A percentile compares a stretch with the other conserved stretches of the same genome.
Conservation (phyloP, 139 green algal genomes). For the Tetratostichococcus sp. region DNA sequence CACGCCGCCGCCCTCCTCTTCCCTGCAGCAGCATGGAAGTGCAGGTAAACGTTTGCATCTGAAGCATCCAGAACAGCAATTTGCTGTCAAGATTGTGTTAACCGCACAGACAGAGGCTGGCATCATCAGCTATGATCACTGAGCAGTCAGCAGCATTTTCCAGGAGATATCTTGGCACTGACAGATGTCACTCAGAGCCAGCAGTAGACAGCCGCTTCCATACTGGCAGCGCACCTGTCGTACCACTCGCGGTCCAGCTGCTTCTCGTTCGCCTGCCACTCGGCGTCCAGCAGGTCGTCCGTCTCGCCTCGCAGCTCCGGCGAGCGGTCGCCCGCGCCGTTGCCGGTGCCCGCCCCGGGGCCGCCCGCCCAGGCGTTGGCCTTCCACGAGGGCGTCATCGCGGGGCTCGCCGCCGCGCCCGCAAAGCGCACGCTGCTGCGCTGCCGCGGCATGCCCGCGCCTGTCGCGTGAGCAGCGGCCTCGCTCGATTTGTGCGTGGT, state of each 20-base stretch:
- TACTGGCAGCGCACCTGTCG: not conserved
- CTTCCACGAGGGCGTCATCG: slow-evolving; percentile 66
- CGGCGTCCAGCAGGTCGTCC: slow-evolving; percentile 28
- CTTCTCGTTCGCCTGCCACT: slow-evolving; percentile 71
- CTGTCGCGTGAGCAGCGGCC: too few species aligned
- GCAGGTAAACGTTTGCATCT: too few species aligned
- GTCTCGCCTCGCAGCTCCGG: slow-evolving; percentile 41
- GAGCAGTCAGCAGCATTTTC: too few species aligned
- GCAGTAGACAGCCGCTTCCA: not conserved
- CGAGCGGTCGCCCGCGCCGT: slow-evolving; percentile 37
- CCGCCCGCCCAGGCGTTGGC: slow-evolving; percentile 52
- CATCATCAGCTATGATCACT: not conserved
- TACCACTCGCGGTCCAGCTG: slow-evolving; percentile 84
- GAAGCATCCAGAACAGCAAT: too few species aligned
- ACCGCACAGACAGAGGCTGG: not conserved
- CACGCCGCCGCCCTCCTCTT: slow-evolving; percentile 69
- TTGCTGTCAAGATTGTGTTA: too few species aligned
- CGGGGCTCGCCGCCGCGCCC: slow-evolving; percentile 42
- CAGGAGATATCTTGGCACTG: too few species aligned
- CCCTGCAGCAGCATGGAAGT: too few species aligned
- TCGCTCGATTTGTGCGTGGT: too few species aligned
- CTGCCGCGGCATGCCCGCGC: not conserved
- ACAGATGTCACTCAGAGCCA: not conserved
- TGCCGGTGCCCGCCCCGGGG: slow-evolving; percentile 4
- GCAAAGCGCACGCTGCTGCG: slow-evolving; percentile 66